phyloP scores from a whole-genome alignment of 2,329 filamentous ascomycete genomes.

The Dothideomycetes sp. region DNA sequence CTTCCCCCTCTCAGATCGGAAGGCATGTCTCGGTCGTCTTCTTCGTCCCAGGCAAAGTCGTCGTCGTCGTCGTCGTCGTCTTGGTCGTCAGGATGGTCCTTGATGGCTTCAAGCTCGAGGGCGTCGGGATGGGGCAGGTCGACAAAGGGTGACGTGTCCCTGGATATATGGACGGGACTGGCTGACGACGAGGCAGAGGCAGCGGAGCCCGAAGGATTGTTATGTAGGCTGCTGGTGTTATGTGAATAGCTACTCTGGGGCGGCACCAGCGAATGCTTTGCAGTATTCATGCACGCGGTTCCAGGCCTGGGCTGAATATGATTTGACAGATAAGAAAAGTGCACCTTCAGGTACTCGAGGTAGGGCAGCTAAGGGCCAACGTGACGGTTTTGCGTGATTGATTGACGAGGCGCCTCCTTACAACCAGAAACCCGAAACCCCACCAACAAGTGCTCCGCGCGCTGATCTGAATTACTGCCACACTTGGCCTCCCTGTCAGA shows the following conservation, averaged over 20 bases:
- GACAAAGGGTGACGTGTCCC: conserved; percentile 24
- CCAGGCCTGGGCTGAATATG: conserved; percentile 1
- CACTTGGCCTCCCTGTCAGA: background rate
- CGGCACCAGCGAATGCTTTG: conserved; percentile 1
- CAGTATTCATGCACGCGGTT: conserved; percentile 9
- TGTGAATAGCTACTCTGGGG: background rate
- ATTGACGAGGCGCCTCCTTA: conserved; percentile 8
- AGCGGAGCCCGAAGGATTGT: no score
- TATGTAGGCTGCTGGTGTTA: background rate
- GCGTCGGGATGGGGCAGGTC: conserved; percentile 19
- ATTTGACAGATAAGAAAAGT: conserved; percentile 10
- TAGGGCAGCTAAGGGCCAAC: background rate
- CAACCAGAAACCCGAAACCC: no score
- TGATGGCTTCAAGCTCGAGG: conserved; percentile 13
- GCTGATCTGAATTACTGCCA: background rate
- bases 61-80: conserved; percentile 22
- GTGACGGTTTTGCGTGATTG: conserved; percentile 12
- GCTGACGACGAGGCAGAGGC: conserved; percentile 5
- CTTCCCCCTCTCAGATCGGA: conserved; percentile 38
- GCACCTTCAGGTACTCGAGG: background rate
- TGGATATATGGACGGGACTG: conserved; percentile 19
- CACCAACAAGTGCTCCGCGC: conserved; percentile 10
- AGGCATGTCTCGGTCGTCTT: conserved; percentile 35
- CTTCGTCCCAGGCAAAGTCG: conserved; percentile 38
- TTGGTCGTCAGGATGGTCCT: conserved; percentile 13